Evolutionary conservation across 2,329 filamentous ascomycete genomes (phyloP).

Genomic region (Clonostachys rhizophaga): DNA sequence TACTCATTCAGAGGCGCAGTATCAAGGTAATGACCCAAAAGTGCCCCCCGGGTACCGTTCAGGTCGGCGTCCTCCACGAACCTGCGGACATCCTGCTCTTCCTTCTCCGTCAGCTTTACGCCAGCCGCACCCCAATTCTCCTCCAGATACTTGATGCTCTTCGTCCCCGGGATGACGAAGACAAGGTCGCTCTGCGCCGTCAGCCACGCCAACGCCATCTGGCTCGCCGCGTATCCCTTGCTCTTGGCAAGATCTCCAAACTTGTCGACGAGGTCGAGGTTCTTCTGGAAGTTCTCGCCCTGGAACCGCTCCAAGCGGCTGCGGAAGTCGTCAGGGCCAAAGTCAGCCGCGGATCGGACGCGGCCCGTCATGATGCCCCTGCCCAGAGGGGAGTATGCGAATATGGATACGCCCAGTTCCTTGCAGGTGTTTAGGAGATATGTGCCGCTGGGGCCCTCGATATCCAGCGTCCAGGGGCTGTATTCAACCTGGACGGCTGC

Average conservation of each 20-base stretch:
- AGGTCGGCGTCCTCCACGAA: neutral
- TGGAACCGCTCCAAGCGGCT: neutral
- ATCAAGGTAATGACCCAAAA: too few relatives aligned
- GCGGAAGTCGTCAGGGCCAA: slow-evolving; percentile 4
- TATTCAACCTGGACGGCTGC: slow-evolving; percentile 50
- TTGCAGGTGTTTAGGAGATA: slow-evolving; percentile 43
- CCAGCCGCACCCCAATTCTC: slow-evolving; percentile 27
- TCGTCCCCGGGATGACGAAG: slow-evolving; percentile 47
- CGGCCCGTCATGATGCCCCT: slow-evolving; percentile 42
- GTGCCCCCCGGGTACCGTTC: too few relatives aligned
- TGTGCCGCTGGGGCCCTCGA: slow-evolving; percentile 42
- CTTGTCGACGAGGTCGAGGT: neutral
- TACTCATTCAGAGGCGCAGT: too few relatives aligned
- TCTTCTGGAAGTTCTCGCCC: slow-evolving; percentile 1
- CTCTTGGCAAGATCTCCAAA: slow-evolving; percentile 5
- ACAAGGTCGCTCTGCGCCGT: slow-evolving; percentile 52
- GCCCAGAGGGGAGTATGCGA: slow-evolving; percentile 53
- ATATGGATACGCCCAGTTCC: slow-evolving; percentile 47
- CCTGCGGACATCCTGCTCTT: slow-evolving; percentile 18
- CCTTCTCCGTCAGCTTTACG: slow-evolving; percentile 17
- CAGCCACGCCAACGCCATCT: slow-evolving; percentile 59
- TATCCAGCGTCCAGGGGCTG: slow-evolving; percentile 46
- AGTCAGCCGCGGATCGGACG: neutral
- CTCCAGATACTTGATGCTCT: slow-evolving; percentile 31
- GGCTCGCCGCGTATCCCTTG: slow-evolving; percentile 44